A percentile compares a stretch with the other conserved stretches of the same genome.
phyloP scores from a whole-genome alignment of 306 rosid species.

The Betula pendula region DNA sequence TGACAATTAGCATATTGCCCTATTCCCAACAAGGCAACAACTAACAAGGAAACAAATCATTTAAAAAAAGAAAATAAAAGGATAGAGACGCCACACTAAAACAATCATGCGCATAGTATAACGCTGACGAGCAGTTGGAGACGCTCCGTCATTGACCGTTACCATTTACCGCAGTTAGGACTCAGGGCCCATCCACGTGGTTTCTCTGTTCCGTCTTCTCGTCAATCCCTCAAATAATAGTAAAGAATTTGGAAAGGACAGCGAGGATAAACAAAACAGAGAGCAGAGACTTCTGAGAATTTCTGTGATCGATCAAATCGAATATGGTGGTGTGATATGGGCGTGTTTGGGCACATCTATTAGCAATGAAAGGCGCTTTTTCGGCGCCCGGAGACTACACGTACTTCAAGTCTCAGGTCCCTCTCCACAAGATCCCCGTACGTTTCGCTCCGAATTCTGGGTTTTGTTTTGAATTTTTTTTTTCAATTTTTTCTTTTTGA shows the following conservation, averaged over 20 bases:
- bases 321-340: conserved; percentile 32
- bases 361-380: conserved; percentile 82
- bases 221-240: conserved; percentile 18
- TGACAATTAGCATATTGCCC: not conserved
- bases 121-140: conserved; percentile 36
- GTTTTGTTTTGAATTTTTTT: conserved; percentile 1
- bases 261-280: not conserved
- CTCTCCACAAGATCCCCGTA: conserved; percentile 98
- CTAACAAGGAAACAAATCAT: too few relatives aligned
- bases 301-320: conserved; percentile 28
- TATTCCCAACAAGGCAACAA: not conserved
- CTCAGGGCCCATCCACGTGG: conserved; percentile 35
- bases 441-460: conserved; percentile 20
- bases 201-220: conserved; percentile 12
- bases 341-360: conserved; percentile 26
- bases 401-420: conserved; percentile 98
- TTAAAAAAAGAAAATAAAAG: too few relatives aligned
- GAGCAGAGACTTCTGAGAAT: not conserved
- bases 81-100: too few relatives aligned
- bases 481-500: too few relatives aligned
- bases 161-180: not conserved
- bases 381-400: conserved; percentile 99
- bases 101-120: not conserved
- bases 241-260: conserved; percentile 6
- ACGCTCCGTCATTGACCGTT: conserved; percentile 16